Percentiles rank a stretch among this genome's conserved stretches.
Conservation (phyloP, 176 grass and related monocot species). For the Oryza meridionalis region DNA sequence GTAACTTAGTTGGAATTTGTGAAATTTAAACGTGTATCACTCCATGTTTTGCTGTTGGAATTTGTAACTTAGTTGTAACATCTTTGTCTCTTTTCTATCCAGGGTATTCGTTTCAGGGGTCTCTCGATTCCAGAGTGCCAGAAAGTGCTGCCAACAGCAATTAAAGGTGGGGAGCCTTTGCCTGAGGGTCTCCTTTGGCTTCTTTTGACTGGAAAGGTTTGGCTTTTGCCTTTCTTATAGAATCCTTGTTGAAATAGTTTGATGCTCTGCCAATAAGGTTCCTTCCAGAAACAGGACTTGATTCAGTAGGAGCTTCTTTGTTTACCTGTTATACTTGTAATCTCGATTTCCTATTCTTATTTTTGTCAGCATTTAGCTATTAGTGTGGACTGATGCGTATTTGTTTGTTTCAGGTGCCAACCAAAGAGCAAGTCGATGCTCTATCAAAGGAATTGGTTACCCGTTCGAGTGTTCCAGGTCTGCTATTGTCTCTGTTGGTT, state of each 20-base stretch:
- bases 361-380: neutral
- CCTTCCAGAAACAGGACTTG: slow-evolving; percentile 5
- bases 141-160: slow-evolving; percentile 59
- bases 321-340: neutral
- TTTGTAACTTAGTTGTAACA: no score
- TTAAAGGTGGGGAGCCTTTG: slow-evolving; percentile 68
- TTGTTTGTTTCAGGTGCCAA: slow-evolving; percentile 71
- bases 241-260: neutral
- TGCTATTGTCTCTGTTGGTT: neutral
- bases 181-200: slow-evolving; percentile 99
- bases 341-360: neutral
- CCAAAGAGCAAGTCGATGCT: slow-evolving; percentile 82
- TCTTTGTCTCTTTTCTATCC: neutral
- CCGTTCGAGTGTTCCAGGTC: slow-evolving; percentile 87
- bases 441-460: slow-evolving; percentile 69
- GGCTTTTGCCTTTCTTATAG: neutral
- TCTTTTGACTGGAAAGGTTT: slow-evolving; percentile 97
- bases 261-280: neutral
- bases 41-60: no score
- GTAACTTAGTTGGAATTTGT: neutral
- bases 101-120: slow-evolving; percentile 91
- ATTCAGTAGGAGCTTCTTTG: neutral
- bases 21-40: no score
- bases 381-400: neutral
- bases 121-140: slow-evolving; percentile 89